Evolutionary conservation across 2,329 filamentous ascomycete genomes (phyloP), one percentile per base, ranked within the genome.

Genomic region (Colletotrichum falcatum): DNA sequence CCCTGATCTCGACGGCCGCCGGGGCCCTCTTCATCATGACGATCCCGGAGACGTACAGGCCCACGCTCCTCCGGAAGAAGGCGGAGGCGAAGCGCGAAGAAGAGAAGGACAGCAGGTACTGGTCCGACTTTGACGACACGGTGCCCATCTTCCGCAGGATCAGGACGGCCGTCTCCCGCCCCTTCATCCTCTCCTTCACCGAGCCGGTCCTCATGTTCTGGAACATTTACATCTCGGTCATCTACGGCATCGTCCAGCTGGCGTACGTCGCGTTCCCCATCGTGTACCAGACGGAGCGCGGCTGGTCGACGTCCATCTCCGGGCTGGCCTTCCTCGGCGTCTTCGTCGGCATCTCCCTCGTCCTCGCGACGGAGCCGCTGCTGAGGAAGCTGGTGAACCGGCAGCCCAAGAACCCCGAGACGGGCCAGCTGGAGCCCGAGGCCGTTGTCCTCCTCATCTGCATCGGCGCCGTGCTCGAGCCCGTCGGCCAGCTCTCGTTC

Each of bases 191-290:
- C 85, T 84, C 87, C 1, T 83, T 90, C 60, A 87, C 85, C 5
- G 89, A 91, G 71, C 89, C 89, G 0, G 91, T 91, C 33, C 66
- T 74, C 20, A 33, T 71, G 39, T 72, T 73, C 53, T 74, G 89
- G 89, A 88, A 91, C 75, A 78, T 90, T 44, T 91, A 91, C 75
- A 87, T 91, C 67, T 88, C 87, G 2, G 83, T 91, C 58, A 84
- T 91, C 54, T 91, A 91, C 76, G 87, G 85, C 33, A 88, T 91
- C 23, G 82, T 91, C 2, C 91, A 91, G 73, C 85, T 91, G 56
- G 90, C 88, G 76, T 91, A 91, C 78, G 87, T 90, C 23, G 88
- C 88, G 42, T 90, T 90, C 75, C 89, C 89, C 0, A 90, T 90
- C 66, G 86, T 90, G 68, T 91, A 90, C 79, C 82, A 82, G 60